Base-by-base conservation (phyloP, 306 rosid genomes). In the Trichosanthes truncata region DNA sequence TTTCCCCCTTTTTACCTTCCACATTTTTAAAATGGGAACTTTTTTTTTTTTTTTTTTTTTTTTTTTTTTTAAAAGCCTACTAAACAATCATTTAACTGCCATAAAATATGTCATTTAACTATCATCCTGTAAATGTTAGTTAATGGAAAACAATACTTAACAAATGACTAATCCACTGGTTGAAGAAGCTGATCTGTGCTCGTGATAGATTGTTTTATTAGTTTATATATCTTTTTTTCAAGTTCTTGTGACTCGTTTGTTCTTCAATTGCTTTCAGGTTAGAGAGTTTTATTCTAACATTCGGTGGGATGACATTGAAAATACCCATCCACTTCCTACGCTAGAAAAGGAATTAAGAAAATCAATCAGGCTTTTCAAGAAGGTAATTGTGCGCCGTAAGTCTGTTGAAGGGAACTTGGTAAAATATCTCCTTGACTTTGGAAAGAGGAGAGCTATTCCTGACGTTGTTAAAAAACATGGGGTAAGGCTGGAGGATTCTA, bases 361-460 rank as follows among this genome's bases (percentile, higher is more conserved):
- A 79, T 87, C 99, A 69, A 77, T 77, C 84, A 84, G 94, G 89
- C 86, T 95, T 80, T 95, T 95, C 90, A 95, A 91, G 88, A 95
- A 95, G 86, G 96, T 84, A 81, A 89, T 93, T 82, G 87, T 95
- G 78, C 97, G 99, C 78, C 91, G 97, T 83, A 95, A 95, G 89
- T 83, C 84, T 84, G 77, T 82, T 35, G 93, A 95, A 77, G 88
- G 88, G 80, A 87, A 84, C 80, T 79, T 82, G 75, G 87, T 82
- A 25, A 95, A 89, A 80, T 95, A 91, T 84, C 99, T 95, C 81
- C 88, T 95, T 83, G 97, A 95, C 85, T 95, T 95, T 88, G 99
- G 99, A 63, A 95, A 95, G 89, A 95, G 99, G 87, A 95, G 94
- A 85, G 84, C 80, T 78, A 80, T 93, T 69, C 99, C 99, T 29